Base-by-base conservation (phyloP, 768 basidiomycete genomes). In the Agaricus bisporus region DNA sequence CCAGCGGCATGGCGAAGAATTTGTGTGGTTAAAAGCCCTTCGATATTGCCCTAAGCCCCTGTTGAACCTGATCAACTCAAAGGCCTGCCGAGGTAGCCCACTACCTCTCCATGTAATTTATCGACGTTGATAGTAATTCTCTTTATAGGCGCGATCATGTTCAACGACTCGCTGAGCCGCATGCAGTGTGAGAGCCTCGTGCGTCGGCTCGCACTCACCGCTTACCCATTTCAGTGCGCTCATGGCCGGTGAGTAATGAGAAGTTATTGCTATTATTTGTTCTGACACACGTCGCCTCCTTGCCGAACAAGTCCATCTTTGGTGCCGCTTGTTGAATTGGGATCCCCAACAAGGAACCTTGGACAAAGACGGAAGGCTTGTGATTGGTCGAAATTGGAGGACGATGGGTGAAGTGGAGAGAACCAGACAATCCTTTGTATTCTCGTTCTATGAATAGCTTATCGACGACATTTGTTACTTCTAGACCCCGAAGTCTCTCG, bases 191-290 rank as follows among this genome's bases (percentile, higher is more conserved):
- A 77, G 59, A 70, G 74, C 44, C 77, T 99, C 39, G 74, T 98
- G 42, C 60, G 63, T 5, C 77, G 82, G 58, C 75, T 99, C 26
- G 76, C 85, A 8, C 66, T 77, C 56, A 91, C 92, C 2, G 75
- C 77, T 3, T 87, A 91, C 61, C 95, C 95, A 1, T 98, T 97
- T 68, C 91, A 91, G 65, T 99, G 97, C 70, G 97, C 97, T 29
- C 97, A 99, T 68, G 97, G 95, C 64, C 78, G 90, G 90, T 87
- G 55, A 41, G 68, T 64, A 44, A 32, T 29, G 46, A 35, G 48
- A 51, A 22, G 48, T 51, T 55, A 56, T 59, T 36, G 48, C 44
- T 35, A 22, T 35, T 39, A 17, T 35, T 48, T 38, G 20, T n/a
- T 17, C 39, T 32, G 15, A 28, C 41, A 42, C 17, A 48, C 15